Evolutionary conservation across 225 moss, liverwort and hornwort genomes (phyloP).

Genomic region (Bryum argenteum): DNA sequence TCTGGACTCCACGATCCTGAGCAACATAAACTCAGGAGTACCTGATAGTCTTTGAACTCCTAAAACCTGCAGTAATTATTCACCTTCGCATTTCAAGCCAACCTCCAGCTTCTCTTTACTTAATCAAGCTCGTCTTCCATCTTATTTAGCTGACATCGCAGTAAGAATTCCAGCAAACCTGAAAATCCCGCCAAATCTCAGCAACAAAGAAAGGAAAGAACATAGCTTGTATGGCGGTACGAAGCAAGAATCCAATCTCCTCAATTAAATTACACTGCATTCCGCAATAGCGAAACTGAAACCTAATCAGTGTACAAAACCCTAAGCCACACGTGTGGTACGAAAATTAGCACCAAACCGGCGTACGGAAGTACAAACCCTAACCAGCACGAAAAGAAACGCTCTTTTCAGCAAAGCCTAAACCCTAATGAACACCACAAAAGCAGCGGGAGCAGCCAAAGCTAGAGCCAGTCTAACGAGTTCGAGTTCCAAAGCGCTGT

Average conservation of each 20-base stretch:
- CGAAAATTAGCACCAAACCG: no score
- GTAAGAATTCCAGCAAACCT: neutral
- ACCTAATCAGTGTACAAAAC: no score
- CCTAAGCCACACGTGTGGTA: no score
- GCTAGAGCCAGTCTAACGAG: no score
- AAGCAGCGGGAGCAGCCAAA: no score
- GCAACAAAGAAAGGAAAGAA: neutral
- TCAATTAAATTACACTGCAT: neutral
- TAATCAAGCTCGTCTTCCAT: conserved; percentile 17
- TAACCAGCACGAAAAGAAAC: neutral
- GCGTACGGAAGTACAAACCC: neutral
- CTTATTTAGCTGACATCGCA: neutral
- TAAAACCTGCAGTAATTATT: neutral
- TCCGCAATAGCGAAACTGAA: neutral
- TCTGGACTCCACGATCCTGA: neutral
- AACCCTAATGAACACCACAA: no score
- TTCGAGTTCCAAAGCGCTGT: no score
- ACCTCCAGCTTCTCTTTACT: neutral
- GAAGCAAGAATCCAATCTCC: neutral
- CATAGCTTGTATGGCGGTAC: neutral
- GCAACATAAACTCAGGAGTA: neutral
- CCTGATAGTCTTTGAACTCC: neutral
- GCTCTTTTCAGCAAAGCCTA: no score
- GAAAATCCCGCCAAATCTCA: neutral
- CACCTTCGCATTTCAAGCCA: conserved; percentile 18